Evolutionary conservation across 805 yeast species (phyloP), one percentile per base, ranked within the genome.

Genomic region (Candida awuae): DNA sequence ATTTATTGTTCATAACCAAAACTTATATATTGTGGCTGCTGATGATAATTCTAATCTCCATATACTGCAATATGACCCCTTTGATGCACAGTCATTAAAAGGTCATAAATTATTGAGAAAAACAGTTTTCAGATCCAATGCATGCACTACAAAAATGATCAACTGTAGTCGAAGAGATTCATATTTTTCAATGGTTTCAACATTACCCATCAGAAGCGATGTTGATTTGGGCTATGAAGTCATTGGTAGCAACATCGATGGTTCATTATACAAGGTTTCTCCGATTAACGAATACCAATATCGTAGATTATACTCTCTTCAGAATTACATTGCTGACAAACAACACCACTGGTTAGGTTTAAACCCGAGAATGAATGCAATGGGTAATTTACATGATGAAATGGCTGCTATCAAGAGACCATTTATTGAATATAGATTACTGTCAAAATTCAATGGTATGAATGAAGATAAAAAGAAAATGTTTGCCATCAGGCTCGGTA

Each of bases 31-130:
- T 32, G 64, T 80, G 1, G 68, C 77, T 14, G 81, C 86, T 2
- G 97, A 88, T 56, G 71, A 73, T 35, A 69, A 76, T 34, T 72
- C 75, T 18, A 67, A 73, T 8, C 54, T 92, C 18, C 94, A 84
- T 54, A 52, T 90, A 8, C 59, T 86, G 29, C 84, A 84, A 52
- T 92, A 84, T 55, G 94, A 92, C 47, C 97, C 97, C 0, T 96
- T 88, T 45, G 95, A 86, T 53, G 83, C 92, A 0, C 70, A 71
- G 17, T 85, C 97, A 1, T 61, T 77, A 31, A 77, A 85, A 39
- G 97, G 97, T 6, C 84, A 80, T 47, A 66, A 77, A 44, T 66
- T 92, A 37, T 61, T 90, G 13, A 75, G 79, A 39, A 75, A 77
- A 46, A 71, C 88, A 0, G 76, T 83, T 13, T 80, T 88, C 55